A percentile compares a stretch with the other conserved stretches of the same genome.
phyloP scores from a whole-genome alignment of 2,329 filamentous ascomycete genomes.

The Zasmidium angulare region DNA sequence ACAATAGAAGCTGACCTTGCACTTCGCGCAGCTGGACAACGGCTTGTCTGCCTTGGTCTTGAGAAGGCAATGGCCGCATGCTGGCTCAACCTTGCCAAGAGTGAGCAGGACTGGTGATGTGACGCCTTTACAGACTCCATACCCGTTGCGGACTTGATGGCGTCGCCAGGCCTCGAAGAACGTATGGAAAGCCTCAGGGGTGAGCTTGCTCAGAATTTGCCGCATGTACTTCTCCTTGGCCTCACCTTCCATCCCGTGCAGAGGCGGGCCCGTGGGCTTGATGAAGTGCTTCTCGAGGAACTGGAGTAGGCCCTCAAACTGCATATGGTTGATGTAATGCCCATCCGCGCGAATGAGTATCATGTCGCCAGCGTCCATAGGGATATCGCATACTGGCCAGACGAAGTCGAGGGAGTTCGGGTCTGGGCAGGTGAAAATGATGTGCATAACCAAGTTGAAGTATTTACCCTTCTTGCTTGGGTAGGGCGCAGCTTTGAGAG shows the following conservation, averaged over 20 bases:
- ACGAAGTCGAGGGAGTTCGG: not conserved
- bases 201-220: not conserved
- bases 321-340: not conserved
- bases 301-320: not conserved
- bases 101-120: not conserved
- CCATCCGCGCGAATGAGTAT: not conserved
- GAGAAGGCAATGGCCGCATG: not conserved
- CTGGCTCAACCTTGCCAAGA: not conserved
- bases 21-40: not conserved
- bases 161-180: not conserved
- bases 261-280: not conserved
- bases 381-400: not conserved
- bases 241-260: not conserved
- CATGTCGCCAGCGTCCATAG: not conserved
- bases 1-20: not conserved
- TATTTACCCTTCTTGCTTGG: too few species aligned
- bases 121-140: not conserved
- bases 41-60: not conserved
- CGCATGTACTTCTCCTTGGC: not conserved
- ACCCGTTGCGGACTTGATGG: not conserved
- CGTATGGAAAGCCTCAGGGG: not conserved
- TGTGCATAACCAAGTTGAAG: too few species aligned
- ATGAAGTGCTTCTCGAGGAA: not conserved
- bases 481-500: too few species aligned
- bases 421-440: too few species aligned